Conservation (phyloP, 2,329 filamentous ascomycete species). For the Aureobasidium sp. region DNA sequence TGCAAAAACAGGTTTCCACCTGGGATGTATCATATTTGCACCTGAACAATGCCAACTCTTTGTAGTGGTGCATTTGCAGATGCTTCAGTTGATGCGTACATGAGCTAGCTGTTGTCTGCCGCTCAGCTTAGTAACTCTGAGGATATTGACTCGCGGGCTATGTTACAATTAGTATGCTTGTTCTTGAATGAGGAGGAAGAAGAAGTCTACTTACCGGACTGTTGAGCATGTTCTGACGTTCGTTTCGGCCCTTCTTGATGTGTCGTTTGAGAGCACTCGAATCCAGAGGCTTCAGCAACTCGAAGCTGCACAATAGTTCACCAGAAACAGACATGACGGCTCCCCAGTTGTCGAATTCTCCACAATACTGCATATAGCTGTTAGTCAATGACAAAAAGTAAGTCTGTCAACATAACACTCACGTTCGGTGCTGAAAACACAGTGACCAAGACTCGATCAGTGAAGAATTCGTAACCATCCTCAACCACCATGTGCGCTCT, state of each 20-base stretch:
- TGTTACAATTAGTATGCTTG: conserved; percentile 20
- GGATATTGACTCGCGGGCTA: conserved; percentile 45
- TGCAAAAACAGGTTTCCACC: not conserved
- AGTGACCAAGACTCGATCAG: conserved; percentile 86
- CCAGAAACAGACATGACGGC: conserved; percentile 96
- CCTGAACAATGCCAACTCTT: not conserved
- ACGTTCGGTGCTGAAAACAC: conserved; percentile 97
- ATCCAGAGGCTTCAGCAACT: conserved; percentile 91
- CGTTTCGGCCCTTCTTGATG: conserved; percentile 96
- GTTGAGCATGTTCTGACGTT: conserved; percentile 90
- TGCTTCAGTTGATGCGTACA: not conserved
- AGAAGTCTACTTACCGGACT: conserved; percentile 66
- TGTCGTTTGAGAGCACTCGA: conserved; percentile 95
- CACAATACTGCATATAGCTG: conserved; percentile 66
- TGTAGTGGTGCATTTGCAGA: not conserved
- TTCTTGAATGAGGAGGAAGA: not conserved
- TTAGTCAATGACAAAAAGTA: conserved; percentile 16
- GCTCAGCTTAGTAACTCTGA: conserved; percentile 41
- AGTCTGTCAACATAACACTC: conserved; percentile 37
- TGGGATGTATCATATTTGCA: not conserved
- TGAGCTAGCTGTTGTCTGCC: not conserved
- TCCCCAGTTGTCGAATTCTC: conserved; percentile 98
- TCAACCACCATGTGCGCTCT: conserved; percentile 99
- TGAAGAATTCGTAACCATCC: conserved; percentile 98
- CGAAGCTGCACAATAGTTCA: conserved; percentile 92